A percentile compares a stretch with the other conserved stretches of the same genome.
Conservation (phyloP, 2,329 filamentous ascomycete species). For the Diplodia corticola region DNA sequence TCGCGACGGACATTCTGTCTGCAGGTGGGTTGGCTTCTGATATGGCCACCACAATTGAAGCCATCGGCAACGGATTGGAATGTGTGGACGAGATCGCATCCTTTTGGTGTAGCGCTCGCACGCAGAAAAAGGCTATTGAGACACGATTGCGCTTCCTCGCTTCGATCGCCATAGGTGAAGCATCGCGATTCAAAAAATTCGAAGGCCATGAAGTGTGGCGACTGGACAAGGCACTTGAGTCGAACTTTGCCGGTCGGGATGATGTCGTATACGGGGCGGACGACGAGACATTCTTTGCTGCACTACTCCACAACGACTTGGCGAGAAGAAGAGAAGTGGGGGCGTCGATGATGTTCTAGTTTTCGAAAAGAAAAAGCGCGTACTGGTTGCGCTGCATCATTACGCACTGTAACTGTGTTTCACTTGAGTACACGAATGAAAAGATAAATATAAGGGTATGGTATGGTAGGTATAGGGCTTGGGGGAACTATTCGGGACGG, state of each 20-base stretch:
- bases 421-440: background rate
- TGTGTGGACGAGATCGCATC: constrained; percentile 58
- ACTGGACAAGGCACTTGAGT: constrained; percentile 11
- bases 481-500: background rate
- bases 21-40: constrained; percentile 56
- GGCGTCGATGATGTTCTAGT: background rate
- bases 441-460: constrained; percentile 12
- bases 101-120: constrained; percentile 61
- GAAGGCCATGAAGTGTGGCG: constrained; percentile 9
- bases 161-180: constrained; percentile 34
- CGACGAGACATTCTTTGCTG: constrained; percentile 10
- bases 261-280: constrained; percentile 46
- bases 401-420: background rate
- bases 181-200: background rate
- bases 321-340: background rate
- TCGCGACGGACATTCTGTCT: constrained; percentile 67
- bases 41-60: constrained; percentile 55
- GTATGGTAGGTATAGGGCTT: background rate
- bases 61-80: constrained; percentile 54
- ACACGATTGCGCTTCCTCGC: constrained; percentile 49
- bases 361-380: background rate
- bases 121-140: constrained; percentile 53
- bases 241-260: constrained; percentile 29
- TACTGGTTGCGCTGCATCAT: constrained; percentile 4
- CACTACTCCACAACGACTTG: background rate